phyloP scores from a whole-genome alignment of 495 filamentous ascomycete genomes.

The Xanthoparmelia taractica region DNA sequence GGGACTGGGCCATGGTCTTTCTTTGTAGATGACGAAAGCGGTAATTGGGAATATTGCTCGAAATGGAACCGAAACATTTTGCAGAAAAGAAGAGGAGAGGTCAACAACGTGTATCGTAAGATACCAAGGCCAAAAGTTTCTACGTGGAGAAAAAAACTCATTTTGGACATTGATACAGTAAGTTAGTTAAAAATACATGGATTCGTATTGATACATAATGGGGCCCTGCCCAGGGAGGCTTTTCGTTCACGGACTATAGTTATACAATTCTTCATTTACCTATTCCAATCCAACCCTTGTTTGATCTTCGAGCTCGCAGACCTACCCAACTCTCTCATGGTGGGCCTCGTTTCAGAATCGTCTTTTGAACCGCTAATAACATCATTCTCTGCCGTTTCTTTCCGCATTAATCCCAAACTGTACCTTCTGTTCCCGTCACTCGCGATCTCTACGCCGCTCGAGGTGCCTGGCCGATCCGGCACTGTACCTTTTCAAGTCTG shows the following conservation, averaged over 20 bases:
- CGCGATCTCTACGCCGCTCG: constrained; percentile 8
- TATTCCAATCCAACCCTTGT: background rate
- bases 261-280: background rate
- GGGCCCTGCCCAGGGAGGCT: background rate
- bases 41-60: too few relatives aligned
- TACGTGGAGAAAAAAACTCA: too few relatives aligned
- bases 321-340: background rate
- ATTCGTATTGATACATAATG: background rate
- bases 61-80: too few relatives aligned
- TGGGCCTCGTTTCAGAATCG: background rate
- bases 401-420: constrained; percentile 7
- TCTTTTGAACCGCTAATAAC: background rate
- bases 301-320: background rate
- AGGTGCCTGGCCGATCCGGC: constrained; percentile 14
- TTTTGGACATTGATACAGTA: too few relatives aligned
- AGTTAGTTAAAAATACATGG: too few relatives aligned
- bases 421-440: constrained; percentile 10
- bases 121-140: too few relatives aligned
- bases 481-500: constrained; percentile 1
- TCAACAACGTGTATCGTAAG: too few relatives aligned
- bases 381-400: background rate
- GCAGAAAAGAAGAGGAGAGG: too few relatives aligned
- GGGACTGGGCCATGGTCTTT: too few relatives aligned
- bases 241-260: background rate
- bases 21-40: too few relatives aligned